Percentiles rank a stretch among this genome's conserved stretches.
Conservation (phyloP, 2,329 filamentous ascomycete genomes). For the Neopestalotiopsis sp. region DNA sequence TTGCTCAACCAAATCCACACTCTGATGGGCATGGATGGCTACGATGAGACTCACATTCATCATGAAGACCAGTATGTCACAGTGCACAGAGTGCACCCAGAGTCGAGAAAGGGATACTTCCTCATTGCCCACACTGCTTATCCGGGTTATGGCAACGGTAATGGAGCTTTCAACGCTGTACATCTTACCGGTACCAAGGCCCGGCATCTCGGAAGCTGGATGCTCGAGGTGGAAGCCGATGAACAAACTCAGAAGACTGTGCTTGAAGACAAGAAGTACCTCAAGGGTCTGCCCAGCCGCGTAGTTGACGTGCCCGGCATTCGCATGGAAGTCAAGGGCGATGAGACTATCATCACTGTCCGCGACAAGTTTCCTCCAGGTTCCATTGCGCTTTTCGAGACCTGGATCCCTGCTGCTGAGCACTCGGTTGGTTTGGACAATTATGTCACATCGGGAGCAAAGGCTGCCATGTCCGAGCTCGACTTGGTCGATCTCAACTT, state of each 20-base stretch:
- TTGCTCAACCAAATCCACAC: slow-evolving; percentile 93
- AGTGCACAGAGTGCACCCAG: slow-evolving; percentile 91
- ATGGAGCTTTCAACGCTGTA: slow-evolving; percentile 80
- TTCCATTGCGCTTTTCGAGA: slow-evolving; percentile 94
- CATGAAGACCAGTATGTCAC: slow-evolving; percentile 97
- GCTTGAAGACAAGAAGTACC: slow-evolving; percentile 69
- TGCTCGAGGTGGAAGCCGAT: slow-evolving; percentile 83
- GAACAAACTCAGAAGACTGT: slow-evolving; percentile 70
- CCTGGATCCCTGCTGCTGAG: slow-evolving; percentile 89
- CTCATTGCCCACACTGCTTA: slow-evolving; percentile 96
- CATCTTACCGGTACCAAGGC: slow-evolving; percentile 83
- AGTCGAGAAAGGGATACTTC: slow-evolving; percentile 92
- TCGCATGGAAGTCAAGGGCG: slow-evolving; percentile 70
- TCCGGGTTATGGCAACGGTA: slow-evolving; percentile 85
- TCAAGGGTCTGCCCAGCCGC: slow-evolving; percentile 84
- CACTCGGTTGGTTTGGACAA: slow-evolving; percentile 83
- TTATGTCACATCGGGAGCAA: slow-evolving; percentile 82
- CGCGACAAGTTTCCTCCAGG: slow-evolving; percentile 88
- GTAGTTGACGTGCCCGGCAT: slow-evolving; percentile 78
- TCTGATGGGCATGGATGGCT: slow-evolving; percentile 93
- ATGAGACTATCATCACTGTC: slow-evolving; percentile 80
- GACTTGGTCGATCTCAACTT: slow-evolving; percentile 88
- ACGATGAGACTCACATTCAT: slow-evolving; percentile 94
- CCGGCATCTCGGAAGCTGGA: slow-evolving; percentile 88
- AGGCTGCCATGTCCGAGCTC: slow-evolving; percentile 76